Conservation (phyloP, 306 rosid species). For the Prosopis cineraria region DNA sequence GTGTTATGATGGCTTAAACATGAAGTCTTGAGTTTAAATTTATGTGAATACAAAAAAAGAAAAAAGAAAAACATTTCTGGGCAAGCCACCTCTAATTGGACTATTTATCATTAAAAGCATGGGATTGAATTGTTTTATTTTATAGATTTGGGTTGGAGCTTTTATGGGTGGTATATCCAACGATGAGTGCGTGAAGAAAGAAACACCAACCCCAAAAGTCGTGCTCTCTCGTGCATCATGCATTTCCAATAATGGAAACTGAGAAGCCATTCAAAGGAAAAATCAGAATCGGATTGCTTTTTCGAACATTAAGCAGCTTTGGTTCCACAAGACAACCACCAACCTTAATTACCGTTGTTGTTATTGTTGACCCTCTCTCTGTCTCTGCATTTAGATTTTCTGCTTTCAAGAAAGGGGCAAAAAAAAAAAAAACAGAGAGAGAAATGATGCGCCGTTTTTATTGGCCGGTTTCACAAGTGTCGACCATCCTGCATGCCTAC, state of each 20-base stretch:
- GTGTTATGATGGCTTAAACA: too few species aligned
- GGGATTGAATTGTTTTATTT: too few species aligned
- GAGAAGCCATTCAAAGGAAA: constrained; percentile 26
- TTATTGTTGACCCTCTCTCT: neutral
- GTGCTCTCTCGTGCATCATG: neutral
- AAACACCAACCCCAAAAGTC: constrained; percentile 36
- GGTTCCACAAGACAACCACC: constrained; percentile 32
- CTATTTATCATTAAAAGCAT: too few species aligned
- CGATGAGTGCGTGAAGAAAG: constrained; percentile 39
- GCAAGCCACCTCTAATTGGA: too few species aligned
- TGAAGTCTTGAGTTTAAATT: too few species aligned
- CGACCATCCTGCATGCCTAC: constrained; percentile 29
- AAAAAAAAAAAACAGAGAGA: too few species aligned
- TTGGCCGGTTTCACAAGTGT: constrained; percentile 27
- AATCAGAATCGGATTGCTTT: constrained; percentile 15
- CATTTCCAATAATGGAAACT: constrained; percentile 44
- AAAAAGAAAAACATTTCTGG: too few species aligned
- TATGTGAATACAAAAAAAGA: too few species aligned
- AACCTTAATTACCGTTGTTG: neutral
- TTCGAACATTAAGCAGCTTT: constrained; percentile 28
- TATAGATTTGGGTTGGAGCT: too few species aligned
- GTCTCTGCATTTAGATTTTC: neutral
- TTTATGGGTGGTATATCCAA: constrained; percentile 37
- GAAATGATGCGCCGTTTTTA: constrained; percentile 8
- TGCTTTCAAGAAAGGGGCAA: too few species aligned